These are phyloP conservation scores for Trametes elegans DNA, from an alignment of 768 basidiomycete species.

Conservation along the genomic window DNA sequence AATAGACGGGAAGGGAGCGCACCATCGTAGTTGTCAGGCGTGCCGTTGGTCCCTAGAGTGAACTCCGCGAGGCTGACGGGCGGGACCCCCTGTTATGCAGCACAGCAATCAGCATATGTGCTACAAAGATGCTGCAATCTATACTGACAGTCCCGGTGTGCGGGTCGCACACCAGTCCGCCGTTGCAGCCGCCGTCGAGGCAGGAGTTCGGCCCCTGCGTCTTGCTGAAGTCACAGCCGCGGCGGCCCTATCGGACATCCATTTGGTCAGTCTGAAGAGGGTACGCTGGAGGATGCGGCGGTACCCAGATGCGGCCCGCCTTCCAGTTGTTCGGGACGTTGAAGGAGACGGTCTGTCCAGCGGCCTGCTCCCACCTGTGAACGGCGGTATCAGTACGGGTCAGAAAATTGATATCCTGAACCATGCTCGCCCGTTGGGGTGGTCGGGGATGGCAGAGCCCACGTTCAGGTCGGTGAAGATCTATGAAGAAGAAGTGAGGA, in stretches of 20 bases:
- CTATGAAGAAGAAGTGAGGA: neutral
- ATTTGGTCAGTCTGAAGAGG: neutral
- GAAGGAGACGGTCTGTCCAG: slow-evolving; percentile 28
- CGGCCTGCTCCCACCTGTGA: slow-evolving; percentile 29
- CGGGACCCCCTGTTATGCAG: slow-evolving; percentile 32
- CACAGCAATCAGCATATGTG: neutral
- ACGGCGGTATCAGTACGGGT: neutral
- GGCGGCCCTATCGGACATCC: slow-evolving; percentile 29
- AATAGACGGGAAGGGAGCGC: neutral
- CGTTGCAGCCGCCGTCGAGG: slow-evolving; percentile 39
- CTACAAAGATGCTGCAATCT: neutral
- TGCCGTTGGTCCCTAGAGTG: slow-evolving; percentile 26
- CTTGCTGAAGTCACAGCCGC: slow-evolving; percentile 36
- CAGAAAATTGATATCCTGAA: neutral
- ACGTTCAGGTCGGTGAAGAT: slow-evolving; percentile 34
- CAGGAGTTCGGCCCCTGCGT: slow-evolving; percentile 27
- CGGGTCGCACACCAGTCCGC: slow-evolving; percentile 37
- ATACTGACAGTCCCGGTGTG: slow-evolving; percentile 35
- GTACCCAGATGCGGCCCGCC: slow-evolving; percentile 39
- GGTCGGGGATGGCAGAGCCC: slow-evolving; percentile 27
- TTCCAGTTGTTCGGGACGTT: slow-evolving; percentile 39
- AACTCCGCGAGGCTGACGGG: slow-evolving; percentile 37
- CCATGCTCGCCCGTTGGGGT: slow-evolving; percentile 30
- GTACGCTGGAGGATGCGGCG: neutral
- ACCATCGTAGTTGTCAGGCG: slow-evolving; percentile 36